Evolutionary conservation across 1,284 basidiomycete genomes (phyloP).

Genomic region (Sporisorium exsertum): DNA sequence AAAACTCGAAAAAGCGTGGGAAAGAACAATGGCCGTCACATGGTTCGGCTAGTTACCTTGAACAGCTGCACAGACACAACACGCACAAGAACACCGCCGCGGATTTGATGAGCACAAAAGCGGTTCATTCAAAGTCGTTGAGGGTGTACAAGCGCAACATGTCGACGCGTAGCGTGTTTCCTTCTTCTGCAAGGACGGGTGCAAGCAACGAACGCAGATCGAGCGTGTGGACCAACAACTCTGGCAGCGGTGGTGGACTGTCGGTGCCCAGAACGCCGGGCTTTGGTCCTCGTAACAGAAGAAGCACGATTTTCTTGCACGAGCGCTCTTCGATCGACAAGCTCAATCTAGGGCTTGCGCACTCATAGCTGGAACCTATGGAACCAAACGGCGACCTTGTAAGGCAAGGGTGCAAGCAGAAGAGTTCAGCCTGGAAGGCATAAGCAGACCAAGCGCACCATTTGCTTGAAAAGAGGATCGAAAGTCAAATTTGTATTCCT

Average conservation of each 20-base stretch:
- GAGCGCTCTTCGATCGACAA: constrained; percentile 18
- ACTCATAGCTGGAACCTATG: too few species aligned
- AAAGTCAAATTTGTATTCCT: not conserved
- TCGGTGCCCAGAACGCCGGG: constrained; percentile 14
- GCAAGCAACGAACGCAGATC: constrained; percentile 11
- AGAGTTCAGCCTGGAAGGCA: not conserved
- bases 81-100: too few species aligned
- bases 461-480: too few species aligned
- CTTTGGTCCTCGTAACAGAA: constrained; percentile 29
- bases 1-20: not conserved
- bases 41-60: not conserved
- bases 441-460: too few species aligned
- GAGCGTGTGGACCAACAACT: constrained; percentile 11
- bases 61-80: too few species aligned
- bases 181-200: not conserved
- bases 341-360: constrained; percentile 8
- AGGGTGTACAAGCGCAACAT: too few species aligned
- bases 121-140: too few species aligned
- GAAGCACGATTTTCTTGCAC: constrained; percentile 43
- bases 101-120: too few species aligned
- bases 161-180: constrained; percentile 4
- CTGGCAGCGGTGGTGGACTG: constrained; percentile 1
- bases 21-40: not conserved
- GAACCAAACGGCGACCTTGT: too few species aligned
- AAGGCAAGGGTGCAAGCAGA: too few species aligned